Conservation (phyloP, 345 rosid species). For the Brassica juncea region DNA sequence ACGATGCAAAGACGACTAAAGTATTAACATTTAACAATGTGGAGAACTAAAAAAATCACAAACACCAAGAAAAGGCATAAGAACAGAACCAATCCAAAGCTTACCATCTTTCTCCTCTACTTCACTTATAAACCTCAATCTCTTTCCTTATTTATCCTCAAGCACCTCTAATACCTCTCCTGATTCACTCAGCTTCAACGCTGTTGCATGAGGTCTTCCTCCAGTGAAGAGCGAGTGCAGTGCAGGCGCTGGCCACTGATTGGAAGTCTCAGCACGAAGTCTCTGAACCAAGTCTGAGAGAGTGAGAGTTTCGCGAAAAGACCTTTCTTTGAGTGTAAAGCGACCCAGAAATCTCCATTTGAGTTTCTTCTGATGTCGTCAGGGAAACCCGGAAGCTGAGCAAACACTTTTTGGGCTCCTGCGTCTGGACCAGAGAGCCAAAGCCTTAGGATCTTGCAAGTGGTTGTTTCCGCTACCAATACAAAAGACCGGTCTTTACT, state of each 20-base stretch:
- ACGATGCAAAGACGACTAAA: neutral
- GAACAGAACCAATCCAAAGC: slow-evolving; percentile 71
- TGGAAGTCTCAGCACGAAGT: slow-evolving; percentile 47
- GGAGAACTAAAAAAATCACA: slow-evolving; percentile 43
- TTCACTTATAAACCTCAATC: slow-evolving; percentile 64
- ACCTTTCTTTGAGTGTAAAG: slow-evolving; percentile 65
- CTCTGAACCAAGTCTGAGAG: slow-evolving; percentile 48
- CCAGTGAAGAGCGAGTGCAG: slow-evolving; percentile 57
- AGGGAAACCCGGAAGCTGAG: slow-evolving; percentile 63
- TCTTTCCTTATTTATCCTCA: slow-evolving; percentile 59
- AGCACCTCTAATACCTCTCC: slow-evolving; percentile 56
- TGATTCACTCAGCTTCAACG: slow-evolving; percentile 54
- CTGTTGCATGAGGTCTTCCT: slow-evolving; percentile 62
- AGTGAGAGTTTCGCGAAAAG: slow-evolving; percentile 44
- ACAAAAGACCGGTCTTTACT: slow-evolving; percentile 63
- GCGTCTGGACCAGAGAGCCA: slow-evolving; percentile 54
- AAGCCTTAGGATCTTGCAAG: slow-evolving; percentile 47
- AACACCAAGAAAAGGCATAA: slow-evolving; percentile 61
- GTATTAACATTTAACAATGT: neutral
- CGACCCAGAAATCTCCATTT: slow-evolving; percentile 76
- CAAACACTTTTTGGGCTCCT: slow-evolving; percentile 49
- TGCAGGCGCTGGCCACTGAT: slow-evolving; percentile 54
- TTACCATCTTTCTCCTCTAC: slow-evolving; percentile 66
- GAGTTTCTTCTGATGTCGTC: slow-evolving; percentile 62
- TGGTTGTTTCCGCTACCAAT: slow-evolving; percentile 56